Evolutionary conservation across 768 basidiomycete genomes (phyloP).

Genomic region (Rhodotorula paludigena): DNA sequence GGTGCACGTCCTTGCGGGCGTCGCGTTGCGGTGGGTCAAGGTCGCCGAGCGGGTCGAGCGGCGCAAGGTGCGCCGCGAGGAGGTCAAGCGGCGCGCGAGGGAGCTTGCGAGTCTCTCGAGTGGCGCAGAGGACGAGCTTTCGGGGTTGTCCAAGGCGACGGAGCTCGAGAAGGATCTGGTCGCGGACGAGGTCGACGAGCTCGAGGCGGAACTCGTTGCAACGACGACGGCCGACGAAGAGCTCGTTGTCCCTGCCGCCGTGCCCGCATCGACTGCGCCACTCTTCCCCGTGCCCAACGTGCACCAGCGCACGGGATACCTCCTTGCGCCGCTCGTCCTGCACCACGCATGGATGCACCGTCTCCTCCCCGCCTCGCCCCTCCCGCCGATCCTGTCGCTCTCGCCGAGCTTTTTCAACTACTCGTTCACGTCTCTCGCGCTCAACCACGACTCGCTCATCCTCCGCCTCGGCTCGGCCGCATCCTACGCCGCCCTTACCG

Average conservation of each 20-base stretch:
- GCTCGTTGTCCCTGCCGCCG: constrained; percentile 6
- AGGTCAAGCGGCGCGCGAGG: constrained; percentile 1
- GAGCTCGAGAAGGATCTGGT: not conserved
- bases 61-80: constrained; percentile 11
- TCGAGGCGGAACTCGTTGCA: not conserved
- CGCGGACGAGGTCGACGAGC: not conserved
- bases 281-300: constrained; percentile 1
- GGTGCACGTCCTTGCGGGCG: constrained; percentile 32
- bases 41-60: constrained; percentile 16
- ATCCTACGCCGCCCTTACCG: constrained; percentile 26
- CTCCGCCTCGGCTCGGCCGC: constrained; percentile 1
- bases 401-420: constrained; percentile 40
- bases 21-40: constrained; percentile 18
- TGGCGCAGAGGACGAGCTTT: not conserved
- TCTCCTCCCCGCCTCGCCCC: constrained; percentile 31
- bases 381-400: constrained; percentile 32
- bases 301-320: constrained; percentile 37
- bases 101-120: not conserved
- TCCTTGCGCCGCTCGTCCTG: constrained; percentile 31
- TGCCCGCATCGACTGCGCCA: not conserved
- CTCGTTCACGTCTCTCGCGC: constrained; percentile 36
- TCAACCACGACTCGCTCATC: constrained; percentile 12
- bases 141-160: not conserved
- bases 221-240: constrained; percentile 5
- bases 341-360: constrained; percentile 39